Evolutionary conservation across 1,284 basidiomycete species (phyloP), one percentile per base, ranked within the genome.

Genomic region (Macrocystidia cucumis): DNA sequence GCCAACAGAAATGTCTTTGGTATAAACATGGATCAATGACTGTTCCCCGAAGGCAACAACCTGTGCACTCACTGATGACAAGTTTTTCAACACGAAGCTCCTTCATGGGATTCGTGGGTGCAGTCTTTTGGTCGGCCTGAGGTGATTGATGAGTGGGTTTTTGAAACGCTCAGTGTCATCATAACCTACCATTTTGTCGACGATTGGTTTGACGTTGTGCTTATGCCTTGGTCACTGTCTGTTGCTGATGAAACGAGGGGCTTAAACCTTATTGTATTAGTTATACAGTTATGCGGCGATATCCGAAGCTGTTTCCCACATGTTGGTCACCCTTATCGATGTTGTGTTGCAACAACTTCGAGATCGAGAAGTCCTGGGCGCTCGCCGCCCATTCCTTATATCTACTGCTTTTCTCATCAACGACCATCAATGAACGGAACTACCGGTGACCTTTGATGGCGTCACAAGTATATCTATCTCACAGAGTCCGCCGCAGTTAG

Each of bases 41-140:
- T 27, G 5, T 5, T 4, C 29, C 17, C 29, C 5, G 17, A 21
- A 22, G 9, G 26, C 12, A 16, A 18, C 14, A 2, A 5, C 31
- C 37, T 28, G 29, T 14, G 42, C 23, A 87, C 90, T 56, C 65
- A 95, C 91, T 98, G 79, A 98, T 92, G 72, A 98, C 93, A 62
- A 98, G 86, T 79, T 98, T 98, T 73, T 97, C 93, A 61, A 98
- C 93, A 55, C 80, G 79, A 54, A 91, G 89, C 74, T 98, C 93
- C 76, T 84, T 87, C 90, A 92, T 92, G 59, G 81, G 78, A 76
- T 92, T 92, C 56, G 81, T 78, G 60, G 89, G 87, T 62, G 85
- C 71, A 50, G 83, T 84, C 69, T 91, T 90, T 69, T 79, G 71
- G 59, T 91, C 90, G 69, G 89, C 86, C 89, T 91, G 55, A 9